Percentiles rank a stretch among this genome's conserved stretches.
Evolutionary conservation across 2,329 filamentous ascomycete genomes (phyloP).

Genomic region (Simplicillium aogashimaense): DNA sequence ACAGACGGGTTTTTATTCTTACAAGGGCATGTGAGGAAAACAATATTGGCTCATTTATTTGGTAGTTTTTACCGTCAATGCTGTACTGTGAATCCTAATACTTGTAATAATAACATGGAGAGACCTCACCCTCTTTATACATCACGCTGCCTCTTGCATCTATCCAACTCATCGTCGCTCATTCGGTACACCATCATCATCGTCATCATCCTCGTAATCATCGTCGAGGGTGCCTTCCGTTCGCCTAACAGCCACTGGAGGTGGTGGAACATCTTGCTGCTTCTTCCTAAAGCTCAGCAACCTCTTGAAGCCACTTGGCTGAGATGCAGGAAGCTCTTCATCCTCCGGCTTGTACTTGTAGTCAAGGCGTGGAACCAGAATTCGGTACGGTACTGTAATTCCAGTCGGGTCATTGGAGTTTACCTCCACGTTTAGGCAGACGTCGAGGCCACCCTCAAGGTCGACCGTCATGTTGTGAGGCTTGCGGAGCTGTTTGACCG

Average conservation of each 20-base stretch:
- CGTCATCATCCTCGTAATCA: slow-evolving; percentile 9
- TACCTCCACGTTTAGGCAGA: slow-evolving; percentile 83
- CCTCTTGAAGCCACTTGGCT: slow-evolving; percentile 30
- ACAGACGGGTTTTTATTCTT: no score
- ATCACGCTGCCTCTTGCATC: no score
- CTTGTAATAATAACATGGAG: not conserved
- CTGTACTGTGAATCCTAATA: no score
- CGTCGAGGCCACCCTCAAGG: slow-evolving; percentile 73
- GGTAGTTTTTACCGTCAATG: no score
- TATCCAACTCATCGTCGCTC: slow-evolving; percentile 3
- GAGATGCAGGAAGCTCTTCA: slow-evolving; percentile 16
- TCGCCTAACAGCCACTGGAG: slow-evolving; percentile 1
- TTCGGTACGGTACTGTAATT: slow-evolving; percentile 75
- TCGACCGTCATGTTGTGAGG: slow-evolving; percentile 53
- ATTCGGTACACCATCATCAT: slow-evolving; percentile 16
- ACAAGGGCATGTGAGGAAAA: no score
- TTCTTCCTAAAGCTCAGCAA: slow-evolving; percentile 34
- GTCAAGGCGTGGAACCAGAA: slow-evolving; percentile 72
- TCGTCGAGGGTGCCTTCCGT: not conserved
- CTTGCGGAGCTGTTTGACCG: slow-evolving; percentile 49
- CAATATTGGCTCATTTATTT: no score
- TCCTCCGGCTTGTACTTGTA: slow-evolving; percentile 41
- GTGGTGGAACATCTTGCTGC: slow-evolving; percentile 2
- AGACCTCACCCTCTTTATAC: not conserved
- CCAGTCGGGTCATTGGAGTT: slow-evolving; percentile 77